phyloP scores from a whole-genome alignment of 106 monocot genomes.

The Hemerocallis citrina region DNA sequence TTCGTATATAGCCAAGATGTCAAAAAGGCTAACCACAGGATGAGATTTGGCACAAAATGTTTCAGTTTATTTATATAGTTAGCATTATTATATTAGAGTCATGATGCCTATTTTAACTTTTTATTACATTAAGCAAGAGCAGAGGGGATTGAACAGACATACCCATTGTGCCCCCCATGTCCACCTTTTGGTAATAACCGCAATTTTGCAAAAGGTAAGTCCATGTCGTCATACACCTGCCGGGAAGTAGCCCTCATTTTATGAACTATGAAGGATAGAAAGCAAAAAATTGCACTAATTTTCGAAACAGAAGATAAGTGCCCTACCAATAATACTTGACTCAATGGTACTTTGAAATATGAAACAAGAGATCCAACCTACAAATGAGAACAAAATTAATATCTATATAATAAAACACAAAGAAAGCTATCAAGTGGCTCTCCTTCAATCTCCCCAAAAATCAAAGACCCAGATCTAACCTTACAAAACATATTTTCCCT shows the following conservation, averaged over 20 bases:
- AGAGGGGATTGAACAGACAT: too few species aligned
- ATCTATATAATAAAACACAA: too few species aligned
- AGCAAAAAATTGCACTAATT: not conserved
- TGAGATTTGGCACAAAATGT: not conserved
- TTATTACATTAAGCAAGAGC: too few species aligned
- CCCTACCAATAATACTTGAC: constrained; percentile 81
- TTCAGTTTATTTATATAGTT: not conserved
- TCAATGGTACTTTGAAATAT: constrained; percentile 77
- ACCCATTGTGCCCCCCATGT: constrained; percentile 99
- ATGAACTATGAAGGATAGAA: not conserved
- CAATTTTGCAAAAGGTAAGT: constrained; percentile 90
- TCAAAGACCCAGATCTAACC: too few species aligned
- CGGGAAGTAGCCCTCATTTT: constrained; percentile 7
- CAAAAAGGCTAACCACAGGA: not conserved
- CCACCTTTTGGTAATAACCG: constrained; percentile 84
- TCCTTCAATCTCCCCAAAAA: too few species aligned
- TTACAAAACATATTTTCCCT: constrained; percentile 1
- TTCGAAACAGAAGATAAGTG: not conserved
- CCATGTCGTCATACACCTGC: constrained; percentile 91
- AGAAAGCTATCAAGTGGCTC: too few species aligned
- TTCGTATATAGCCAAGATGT: not conserved
- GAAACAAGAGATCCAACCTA: constrained; percentile 81
- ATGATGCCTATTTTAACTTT: too few species aligned
- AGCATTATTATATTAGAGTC: not conserved
- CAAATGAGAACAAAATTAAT: constrained; percentile 6